phyloP scores from a whole-genome alignment of 805 yeast species.

The Candida parachauliodes region DNA sequence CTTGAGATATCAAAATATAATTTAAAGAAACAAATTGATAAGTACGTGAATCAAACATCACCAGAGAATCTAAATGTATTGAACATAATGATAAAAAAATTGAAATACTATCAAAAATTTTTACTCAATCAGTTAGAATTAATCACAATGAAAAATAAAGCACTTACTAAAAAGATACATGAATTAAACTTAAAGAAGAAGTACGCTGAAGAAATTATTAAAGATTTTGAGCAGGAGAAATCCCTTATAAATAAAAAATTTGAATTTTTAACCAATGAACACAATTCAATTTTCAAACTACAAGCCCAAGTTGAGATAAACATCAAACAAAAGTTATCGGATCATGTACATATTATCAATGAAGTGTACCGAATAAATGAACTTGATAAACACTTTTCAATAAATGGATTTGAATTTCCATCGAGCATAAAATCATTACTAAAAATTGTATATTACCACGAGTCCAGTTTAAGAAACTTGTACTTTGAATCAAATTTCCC shows the following conservation, averaged over 20 bases:
- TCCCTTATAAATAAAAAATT: slow-evolving; percentile 18
- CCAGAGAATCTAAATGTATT: slow-evolving; percentile 1
- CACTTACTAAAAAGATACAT: slow-evolving; percentile 18
- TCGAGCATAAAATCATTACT: slow-evolving; percentile 26
- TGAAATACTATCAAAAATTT: slow-evolving; percentile 4
- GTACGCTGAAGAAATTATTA: not conserved
- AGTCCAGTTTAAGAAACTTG: slow-evolving; percentile 4
- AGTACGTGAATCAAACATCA: slow-evolving; percentile 6
- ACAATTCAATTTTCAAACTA: slow-evolving; percentile 25
- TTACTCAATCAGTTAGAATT: slow-evolving; percentile 4
- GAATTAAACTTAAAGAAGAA: slow-evolving; percentile 2
- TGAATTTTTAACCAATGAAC: slow-evolving; percentile 24
- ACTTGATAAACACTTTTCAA: slow-evolving; percentile 21
- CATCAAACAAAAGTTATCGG: slow-evolving; percentile 8
- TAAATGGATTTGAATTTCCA: slow-evolving; percentile 36
- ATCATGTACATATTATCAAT: slow-evolving; percentile 14
- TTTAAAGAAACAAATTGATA: slow-evolving; percentile 18
- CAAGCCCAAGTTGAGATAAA: slow-evolving; percentile 8
- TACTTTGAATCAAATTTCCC: slow-evolving; percentile 8
- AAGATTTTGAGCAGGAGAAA: slow-evolving; percentile 12
- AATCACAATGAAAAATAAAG: slow-evolving; percentile 23
- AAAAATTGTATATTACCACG: slow-evolving; percentile 25
- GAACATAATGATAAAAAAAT: slow-evolving; percentile 3
- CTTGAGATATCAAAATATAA: slow-evolving; percentile 21
- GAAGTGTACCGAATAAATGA: slow-evolving; percentile 27